Percentiles rank a stretch among this genome's conserved stretches.
phyloP scores from a whole-genome alignment of 2,329 filamentous ascomycete genomes.

The Boeremia lycopersici region DNA sequence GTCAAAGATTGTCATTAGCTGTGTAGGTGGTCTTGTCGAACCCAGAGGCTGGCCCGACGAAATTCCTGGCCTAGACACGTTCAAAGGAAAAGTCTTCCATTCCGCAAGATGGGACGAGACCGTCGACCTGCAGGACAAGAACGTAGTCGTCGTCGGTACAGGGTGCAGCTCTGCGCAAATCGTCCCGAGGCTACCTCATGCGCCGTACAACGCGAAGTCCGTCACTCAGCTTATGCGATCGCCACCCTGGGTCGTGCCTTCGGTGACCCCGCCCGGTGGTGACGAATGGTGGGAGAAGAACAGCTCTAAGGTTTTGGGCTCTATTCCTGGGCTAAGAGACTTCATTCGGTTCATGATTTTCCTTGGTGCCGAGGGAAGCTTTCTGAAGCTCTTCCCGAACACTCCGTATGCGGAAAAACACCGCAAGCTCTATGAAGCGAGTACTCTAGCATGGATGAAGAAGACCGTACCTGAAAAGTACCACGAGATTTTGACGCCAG shows the following conservation, averaged over 20 bases:
- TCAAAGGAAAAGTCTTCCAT: constrained; percentile 63
- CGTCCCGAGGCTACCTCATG: constrained; percentile 57
- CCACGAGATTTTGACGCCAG: constrained; percentile 65
- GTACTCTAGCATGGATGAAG: constrained; percentile 56
- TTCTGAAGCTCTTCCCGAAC: constrained; percentile 56
- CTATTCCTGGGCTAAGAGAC: constrained; percentile 59
- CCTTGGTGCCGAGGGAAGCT: constrained; percentile 50
- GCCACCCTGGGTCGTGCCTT: constrained; percentile 62
- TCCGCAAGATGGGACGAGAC: constrained; percentile 63
- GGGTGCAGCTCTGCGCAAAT: constrained; percentile 65
- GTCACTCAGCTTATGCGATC: constrained; percentile 66
- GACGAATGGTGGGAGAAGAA: constrained; percentile 55
- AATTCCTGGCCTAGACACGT: constrained; percentile 59
- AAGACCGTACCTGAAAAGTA: constrained; percentile 63
- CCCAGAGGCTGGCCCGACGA: constrained; percentile 58
- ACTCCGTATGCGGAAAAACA: constrained; percentile 45
- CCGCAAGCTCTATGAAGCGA: constrained; percentile 50
- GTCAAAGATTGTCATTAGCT: constrained; percentile 61
- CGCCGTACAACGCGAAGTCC: constrained; percentile 57
- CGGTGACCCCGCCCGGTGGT: constrained; percentile 44
- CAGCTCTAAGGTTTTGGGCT: constrained; percentile 52
- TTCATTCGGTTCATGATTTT: constrained; percentile 55
- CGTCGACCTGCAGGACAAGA: constrained; percentile 59
- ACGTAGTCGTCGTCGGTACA: constrained; percentile 64
- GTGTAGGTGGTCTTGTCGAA: constrained; percentile 62